phyloP scores from a whole-genome alignment of 2,329 filamentous ascomycete genomes.

The Trichoderma atroviride region DNA sequence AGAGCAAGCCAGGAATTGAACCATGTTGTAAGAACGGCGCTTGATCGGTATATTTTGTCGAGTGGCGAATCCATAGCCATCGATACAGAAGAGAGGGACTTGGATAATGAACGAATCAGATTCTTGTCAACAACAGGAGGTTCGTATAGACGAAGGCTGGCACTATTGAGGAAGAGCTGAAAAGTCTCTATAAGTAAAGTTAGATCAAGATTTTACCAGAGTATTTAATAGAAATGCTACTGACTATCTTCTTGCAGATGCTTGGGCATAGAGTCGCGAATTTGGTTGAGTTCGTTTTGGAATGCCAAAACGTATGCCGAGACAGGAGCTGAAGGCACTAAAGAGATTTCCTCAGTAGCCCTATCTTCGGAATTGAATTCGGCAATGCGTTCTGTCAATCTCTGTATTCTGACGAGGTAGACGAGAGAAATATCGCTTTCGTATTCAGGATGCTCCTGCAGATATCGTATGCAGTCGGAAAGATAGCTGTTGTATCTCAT shows the following conservation, averaged over 20 bases:
- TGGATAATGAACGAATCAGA: slow-evolving; percentile 47
- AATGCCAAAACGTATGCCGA: slow-evolving; percentile 52
- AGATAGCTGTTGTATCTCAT: slow-evolving; percentile 57
- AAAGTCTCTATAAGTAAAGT: slow-evolving; percentile 41
- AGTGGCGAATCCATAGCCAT: slow-evolving; percentile 47
- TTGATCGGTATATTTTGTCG: slow-evolving; percentile 54
- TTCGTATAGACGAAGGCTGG: slow-evolving; percentile 51
- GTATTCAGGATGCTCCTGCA: slow-evolving; percentile 49
- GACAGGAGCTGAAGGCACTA: slow-evolving; percentile 45
- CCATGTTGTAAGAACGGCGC: slow-evolving; percentile 50
- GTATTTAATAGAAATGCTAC: slow-evolving; percentile 32
- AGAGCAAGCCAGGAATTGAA: slow-evolving; percentile 54
- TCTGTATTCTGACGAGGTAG: slow-evolving; percentile 52
- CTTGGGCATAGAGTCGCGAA: slow-evolving; percentile 42
- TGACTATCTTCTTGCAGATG: slow-evolving; percentile 44
- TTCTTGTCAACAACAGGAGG: slow-evolving; percentile 48
- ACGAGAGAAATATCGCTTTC: slow-evolving; percentile 51
- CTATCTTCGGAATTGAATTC: slow-evolving; percentile 44
- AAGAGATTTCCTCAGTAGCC: slow-evolving; percentile 39
- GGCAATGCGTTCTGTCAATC: slow-evolving; percentile 54
- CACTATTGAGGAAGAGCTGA: slow-evolving; percentile 45
- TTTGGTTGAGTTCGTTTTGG: slow-evolving; percentile 48
- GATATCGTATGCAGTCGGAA: slow-evolving; percentile 51
- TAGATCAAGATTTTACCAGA: neutral
- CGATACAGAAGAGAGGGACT: slow-evolving; percentile 45